Evolutionary conservation across 139 green algal genomes (phyloP).

Genomic region (Chlamydomonas sp.): DNA sequence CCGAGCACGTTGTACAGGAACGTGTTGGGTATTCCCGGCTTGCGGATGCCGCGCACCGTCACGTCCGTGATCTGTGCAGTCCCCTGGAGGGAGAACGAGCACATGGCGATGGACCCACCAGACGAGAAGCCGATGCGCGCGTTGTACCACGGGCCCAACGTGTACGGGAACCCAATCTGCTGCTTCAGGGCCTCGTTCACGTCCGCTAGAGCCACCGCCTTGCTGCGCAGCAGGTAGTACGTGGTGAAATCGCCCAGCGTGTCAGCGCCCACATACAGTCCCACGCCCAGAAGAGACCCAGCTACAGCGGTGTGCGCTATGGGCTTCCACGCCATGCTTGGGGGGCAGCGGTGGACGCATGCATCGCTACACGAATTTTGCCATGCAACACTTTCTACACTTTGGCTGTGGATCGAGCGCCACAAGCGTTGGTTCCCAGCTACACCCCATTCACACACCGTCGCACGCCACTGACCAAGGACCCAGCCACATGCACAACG

Average conservation of each 20-base stretch:
- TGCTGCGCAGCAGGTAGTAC: conserved; percentile 13
- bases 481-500: too few species aligned
- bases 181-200: conserved; percentile 12
- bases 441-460: too few species aligned
- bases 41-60: conserved; percentile 21
- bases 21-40: background rate
- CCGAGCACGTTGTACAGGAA: conserved; percentile 30
- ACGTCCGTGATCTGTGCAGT: conserved; percentile 35
- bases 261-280: conserved; percentile 16
- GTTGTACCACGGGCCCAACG: conserved; percentile 32
- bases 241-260: conserved; percentile 26
- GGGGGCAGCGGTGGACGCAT: too few species aligned
- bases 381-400: too few species aligned
- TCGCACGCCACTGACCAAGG: too few species aligned
- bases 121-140: conserved; percentile 29
- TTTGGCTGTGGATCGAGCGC: too few species aligned
- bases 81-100: conserved; percentile 32
- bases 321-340: background rate
- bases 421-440: too few species aligned
- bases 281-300: conserved; percentile 11
- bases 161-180: conserved; percentile 21
- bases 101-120: conserved; percentile 21
- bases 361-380: too few species aligned
- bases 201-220: conserved; percentile 10
- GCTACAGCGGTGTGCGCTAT: conserved; percentile 8